Base-by-base conservation (phyloP, 352 stramenopile genomes). In the Globisporangium okanoganense region DNA sequence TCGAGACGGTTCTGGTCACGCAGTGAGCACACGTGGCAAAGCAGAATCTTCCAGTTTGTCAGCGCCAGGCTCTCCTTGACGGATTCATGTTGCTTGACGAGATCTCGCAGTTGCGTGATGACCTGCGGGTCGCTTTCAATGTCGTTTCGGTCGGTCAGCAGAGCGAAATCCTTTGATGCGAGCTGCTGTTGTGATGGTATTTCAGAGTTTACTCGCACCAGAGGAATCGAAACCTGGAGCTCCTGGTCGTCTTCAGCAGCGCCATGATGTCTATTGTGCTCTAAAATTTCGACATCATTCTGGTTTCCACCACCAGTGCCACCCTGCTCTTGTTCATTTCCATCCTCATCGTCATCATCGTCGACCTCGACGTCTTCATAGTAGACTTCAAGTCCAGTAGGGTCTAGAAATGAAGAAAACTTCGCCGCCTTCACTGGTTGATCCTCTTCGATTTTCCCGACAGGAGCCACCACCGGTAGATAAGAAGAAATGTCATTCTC, bases 31-130 rank as follows among this genome's bases (percentile, higher is more conserved):
- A 86, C 27, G 36, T 72, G 65, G 38, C 31, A 73, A n/a, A 88
- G 40, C 41, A 90, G 62, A 20, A 84, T 64, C 29, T 70, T 48
- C 80, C 80, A 90, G 10, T 78, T 79, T 18, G 56, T 60, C 6
- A 75, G 7, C 0, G 65, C 62, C 2, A 85, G 35, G 0, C 18
- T 16, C 24, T 74, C 38, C 24, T 75, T 75, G 5, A 70, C 60
- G 22, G 14, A 61, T 5, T 56, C n/a, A n/a, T 66, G 77, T 27
- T 76, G 48, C 18, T 76, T 73, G 18, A 87, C 67, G 22, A 90
- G 58, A 9, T 61, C 55, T n/a, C 71, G 71, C 8, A 90, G 62
- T 27, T 87, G 75, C 0, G 52, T 45, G 45, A 90, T 78, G n/a
- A 84, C 67, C 24, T 81, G 59, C 0, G 78, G 76, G 18, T 87